Conservation (phyloP, 176 grass and related monocot species). For the Bothriochloa decipiens region DNA sequence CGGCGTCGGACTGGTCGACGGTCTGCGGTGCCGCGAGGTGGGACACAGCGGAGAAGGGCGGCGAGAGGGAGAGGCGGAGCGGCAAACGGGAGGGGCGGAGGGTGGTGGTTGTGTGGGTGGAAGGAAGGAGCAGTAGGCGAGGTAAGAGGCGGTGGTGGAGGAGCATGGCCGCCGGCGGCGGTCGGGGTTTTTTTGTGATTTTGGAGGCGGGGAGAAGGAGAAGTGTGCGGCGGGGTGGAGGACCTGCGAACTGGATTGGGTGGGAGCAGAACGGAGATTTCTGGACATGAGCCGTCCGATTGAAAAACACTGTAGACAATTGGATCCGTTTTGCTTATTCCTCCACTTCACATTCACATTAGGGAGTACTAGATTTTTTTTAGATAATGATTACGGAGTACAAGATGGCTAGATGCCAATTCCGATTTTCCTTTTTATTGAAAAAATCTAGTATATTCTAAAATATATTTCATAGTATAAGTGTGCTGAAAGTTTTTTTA, state of each 20-base stretch:
- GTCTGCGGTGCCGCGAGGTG: slow-evolving; percentile 42
- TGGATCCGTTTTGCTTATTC: not conserved
- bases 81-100: slow-evolving; percentile 14
- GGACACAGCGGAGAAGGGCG: slow-evolving; percentile 42
- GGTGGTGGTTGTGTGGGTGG: not conserved
- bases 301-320: not conserved
- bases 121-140: slow-evolving; percentile 47
- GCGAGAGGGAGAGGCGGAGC: slow-evolving; percentile 17
- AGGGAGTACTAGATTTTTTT: no score
- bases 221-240: slow-evolving; percentile 19
- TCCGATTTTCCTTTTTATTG: no score
- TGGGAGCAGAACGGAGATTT: slow-evolving; percentile 30
- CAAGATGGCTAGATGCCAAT: no score
- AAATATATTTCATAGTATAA: not conserved
- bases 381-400: no score
- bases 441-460: not conserved
- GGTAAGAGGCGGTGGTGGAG: slow-evolving; percentile 68
- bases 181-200: slow-evolving; percentile 12
- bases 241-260: slow-evolving; percentile 36
- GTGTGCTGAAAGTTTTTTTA: not conserved
- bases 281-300: slow-evolving; percentile 30
- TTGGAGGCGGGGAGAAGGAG: slow-evolving; percentile 17
- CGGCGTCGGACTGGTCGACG: slow-evolving; percentile 38
- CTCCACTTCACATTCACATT: not conserved
- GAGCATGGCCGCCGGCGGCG: slow-evolving; percentile 56